phyloP scores from a whole-genome alignment of 371 early-diverging fungal genomes.

The Coemansia sp. region DNA sequence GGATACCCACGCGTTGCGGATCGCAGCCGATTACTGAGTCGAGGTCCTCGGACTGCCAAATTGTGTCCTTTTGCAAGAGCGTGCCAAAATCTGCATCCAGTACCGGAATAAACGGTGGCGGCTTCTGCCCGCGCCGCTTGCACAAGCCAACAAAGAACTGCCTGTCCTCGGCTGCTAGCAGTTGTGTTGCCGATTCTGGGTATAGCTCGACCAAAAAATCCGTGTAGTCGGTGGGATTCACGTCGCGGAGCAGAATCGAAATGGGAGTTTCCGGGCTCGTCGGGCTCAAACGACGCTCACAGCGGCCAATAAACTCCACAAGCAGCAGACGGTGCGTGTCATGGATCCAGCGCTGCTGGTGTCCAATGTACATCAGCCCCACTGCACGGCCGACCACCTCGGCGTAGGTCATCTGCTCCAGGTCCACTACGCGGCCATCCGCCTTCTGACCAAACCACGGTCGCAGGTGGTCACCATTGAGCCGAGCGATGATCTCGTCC shows the following conservation, averaged over 20 bases:
- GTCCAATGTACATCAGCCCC: too few species aligned
- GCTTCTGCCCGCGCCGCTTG: slow-evolving; percentile 82
- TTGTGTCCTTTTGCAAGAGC: slow-evolving; percentile 94
- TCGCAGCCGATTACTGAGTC: slow-evolving; percentile 87
- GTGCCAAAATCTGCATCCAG: slow-evolving; percentile 89
- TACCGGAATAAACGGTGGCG: slow-evolving; percentile 90
- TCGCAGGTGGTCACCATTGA: too few species aligned
- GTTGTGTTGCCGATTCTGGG: slow-evolving; percentile 72
- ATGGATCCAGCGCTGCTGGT: slow-evolving; percentile 53
- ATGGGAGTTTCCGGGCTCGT: slow-evolving; percentile 15
- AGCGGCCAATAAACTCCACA: too few species aligned
- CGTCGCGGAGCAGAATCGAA: neutral
- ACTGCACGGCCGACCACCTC: too few species aligned
- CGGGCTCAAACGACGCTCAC: slow-evolving; percentile 45
- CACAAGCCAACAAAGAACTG: slow-evolving; percentile 84
- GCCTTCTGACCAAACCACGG: too few species aligned
- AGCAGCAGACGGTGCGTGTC: slow-evolving; percentile 84
- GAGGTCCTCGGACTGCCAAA: slow-evolving; percentile 94
- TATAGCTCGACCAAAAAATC: slow-evolving; percentile 71
- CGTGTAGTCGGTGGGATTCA: slow-evolving; percentile 48
- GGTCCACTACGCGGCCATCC: too few species aligned
- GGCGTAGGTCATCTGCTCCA: too few species aligned
- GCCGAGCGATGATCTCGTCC: too few species aligned
- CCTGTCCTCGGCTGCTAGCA: slow-evolving; percentile 87
- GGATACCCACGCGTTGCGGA: slow-evolving; percentile 84